phyloP scores from a whole-genome alignment of 495 filamentous ascomycete genomes.

The Penicillium coprophilum region DNA sequence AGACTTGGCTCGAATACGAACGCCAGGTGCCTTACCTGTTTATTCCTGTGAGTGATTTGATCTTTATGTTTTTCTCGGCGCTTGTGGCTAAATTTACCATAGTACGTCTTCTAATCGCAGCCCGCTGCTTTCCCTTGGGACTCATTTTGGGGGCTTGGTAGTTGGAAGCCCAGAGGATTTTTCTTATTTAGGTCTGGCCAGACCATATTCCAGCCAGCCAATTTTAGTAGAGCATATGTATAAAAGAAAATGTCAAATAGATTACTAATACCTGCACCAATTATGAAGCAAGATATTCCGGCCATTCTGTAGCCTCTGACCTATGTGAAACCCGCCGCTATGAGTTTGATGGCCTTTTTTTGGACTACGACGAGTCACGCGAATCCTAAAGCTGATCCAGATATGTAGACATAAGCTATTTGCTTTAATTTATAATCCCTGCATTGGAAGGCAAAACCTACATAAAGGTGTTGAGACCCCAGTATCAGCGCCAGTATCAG shows the following conservation, averaged over 20 bases:
- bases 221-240: background rate
- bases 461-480: background rate
- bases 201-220: background rate
- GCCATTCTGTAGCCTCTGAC: background rate
- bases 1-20: constrained; percentile 89
- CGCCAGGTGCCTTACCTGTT: constrained; percentile 87
- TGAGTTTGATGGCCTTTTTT: background rate
- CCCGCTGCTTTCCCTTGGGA: background rate
- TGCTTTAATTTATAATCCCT: background rate
- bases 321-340: background rate
- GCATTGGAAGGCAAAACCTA: background rate
- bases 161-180: background rate
- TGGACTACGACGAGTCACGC: background rate
- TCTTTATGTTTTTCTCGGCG: background rate
- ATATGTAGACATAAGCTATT: background rate
- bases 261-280: constrained; percentile 8
- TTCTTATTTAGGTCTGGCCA: background rate
- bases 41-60: constrained; percentile 75
- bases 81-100: background rate
- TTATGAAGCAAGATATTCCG: constrained; percentile 1
- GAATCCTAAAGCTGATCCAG: background rate
- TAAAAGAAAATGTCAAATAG: constrained; percentile 13
- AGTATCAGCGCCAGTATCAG: constrained; percentile 12
- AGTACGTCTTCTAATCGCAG: constrained; percentile 40
- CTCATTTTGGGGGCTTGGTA: background rate